These are phyloP conservation scores for Cadophora gregata DNA, from an alignment of 2,329 filamentous ascomycete genomes.

Conservation along the genomic window DNA sequence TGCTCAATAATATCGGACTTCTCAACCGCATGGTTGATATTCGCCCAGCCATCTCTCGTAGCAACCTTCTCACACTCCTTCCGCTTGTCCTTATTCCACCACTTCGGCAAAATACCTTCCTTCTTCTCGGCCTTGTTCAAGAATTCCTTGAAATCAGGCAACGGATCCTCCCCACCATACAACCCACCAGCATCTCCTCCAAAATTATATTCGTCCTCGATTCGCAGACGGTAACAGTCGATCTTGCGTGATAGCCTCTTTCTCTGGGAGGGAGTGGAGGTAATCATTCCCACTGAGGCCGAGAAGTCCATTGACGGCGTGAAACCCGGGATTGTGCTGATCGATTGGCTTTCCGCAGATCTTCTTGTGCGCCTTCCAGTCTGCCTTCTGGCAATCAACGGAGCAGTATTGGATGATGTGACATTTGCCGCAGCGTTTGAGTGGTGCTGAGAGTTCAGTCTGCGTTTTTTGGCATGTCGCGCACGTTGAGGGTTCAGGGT, in stretches of 20 bases:
- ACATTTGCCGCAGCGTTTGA: constrained; percentile 1
- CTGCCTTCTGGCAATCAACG: not conserved
- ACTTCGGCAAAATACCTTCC: constrained; percentile 24
- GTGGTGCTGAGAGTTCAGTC: not conserved
- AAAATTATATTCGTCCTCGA: constrained; percentile 31
- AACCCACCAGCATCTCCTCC: constrained; percentile 18
- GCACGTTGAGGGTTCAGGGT: not conserved
- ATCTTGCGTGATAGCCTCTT: constrained; percentile 26
- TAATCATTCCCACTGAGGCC: constrained; percentile 18
- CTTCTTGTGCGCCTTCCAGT: not conserved
- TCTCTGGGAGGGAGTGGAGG: constrained; percentile 25
- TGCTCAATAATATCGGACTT: constrained; percentile 33
- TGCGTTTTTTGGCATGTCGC: not conserved
- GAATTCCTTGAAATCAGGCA: constrained; percentile 28
- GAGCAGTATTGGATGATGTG: not conserved
- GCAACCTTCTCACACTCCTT: constrained; percentile 26
- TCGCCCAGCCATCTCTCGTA: constrained; percentile 9
- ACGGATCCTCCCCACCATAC: constrained; percentile 24
- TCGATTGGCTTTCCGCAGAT: not conserved
- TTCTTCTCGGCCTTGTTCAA: constrained; percentile 29
- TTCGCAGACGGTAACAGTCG: constrained; percentile 30
- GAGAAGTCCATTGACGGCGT: not conserved
- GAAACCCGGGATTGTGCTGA: not conserved
- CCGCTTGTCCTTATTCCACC: constrained; percentile 29
- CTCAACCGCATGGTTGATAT: constrained; percentile 27